Evolutionary conservation across 2,329 filamentous ascomycete genomes (phyloP).

Genomic region (Cordyceps tenuipes): DNA sequence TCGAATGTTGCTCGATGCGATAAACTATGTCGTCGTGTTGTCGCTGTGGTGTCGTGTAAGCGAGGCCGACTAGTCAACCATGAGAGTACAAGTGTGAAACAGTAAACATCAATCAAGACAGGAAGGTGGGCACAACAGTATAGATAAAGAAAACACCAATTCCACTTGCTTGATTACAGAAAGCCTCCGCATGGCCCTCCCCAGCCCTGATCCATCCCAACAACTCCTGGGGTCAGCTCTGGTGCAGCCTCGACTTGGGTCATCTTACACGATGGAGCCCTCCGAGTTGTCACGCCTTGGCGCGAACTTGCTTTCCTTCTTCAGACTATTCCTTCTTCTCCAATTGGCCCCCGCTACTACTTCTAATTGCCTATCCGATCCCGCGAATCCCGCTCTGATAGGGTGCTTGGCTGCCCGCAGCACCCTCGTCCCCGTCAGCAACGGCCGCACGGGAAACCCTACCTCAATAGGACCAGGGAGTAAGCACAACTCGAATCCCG

Average conservation of each 20-base stretch:
- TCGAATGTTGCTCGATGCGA: not conserved
- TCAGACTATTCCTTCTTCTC: not conserved
- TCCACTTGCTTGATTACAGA: not conserved
- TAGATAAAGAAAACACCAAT: slow-evolving; percentile 2
- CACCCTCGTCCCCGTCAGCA: not conserved
- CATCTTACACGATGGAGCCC: slow-evolving; percentile 11
- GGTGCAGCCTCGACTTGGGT: not conserved
- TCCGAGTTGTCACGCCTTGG: not conserved
- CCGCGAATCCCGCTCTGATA: not conserved
- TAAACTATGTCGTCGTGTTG: not conserved
- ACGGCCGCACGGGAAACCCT: slow-evolving; percentile 6
- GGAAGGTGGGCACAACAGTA: not conserved
- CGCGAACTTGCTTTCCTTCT: not conserved
- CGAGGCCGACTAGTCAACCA: not conserved
- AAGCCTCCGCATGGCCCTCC: not conserved
- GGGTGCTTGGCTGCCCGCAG: not conserved
- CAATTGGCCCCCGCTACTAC: not conserved
- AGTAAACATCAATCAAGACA: not conserved
- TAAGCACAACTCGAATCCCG: slow-evolving; percentile 10
- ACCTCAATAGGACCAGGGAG: slow-evolving; percentile 7
- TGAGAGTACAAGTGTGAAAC: slow-evolving; percentile 1
- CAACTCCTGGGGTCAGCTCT: not conserved
- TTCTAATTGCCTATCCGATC: not conserved
- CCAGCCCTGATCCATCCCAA: not conserved
- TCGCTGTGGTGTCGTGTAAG: not conserved